phyloP scores from a whole-genome alignment of 2,329 filamentous ascomycete genomes.

The Daldinia sp. region DNA sequence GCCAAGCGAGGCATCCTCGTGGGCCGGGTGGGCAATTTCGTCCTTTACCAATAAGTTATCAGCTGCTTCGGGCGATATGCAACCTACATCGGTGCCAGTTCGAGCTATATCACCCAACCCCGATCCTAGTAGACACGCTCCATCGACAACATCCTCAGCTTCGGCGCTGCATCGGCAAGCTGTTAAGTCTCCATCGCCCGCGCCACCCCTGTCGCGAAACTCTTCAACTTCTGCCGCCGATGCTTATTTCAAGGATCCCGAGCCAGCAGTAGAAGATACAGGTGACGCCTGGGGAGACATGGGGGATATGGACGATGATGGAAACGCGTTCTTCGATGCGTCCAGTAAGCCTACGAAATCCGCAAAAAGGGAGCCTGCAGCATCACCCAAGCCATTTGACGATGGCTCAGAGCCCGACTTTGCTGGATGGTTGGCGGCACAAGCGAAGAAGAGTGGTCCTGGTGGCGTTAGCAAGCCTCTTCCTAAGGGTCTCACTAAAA shows the following conservation, averaged over 20 bases:
- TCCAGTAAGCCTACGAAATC: slow-evolving; percentile 39
- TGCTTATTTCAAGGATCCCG: slow-evolving; percentile 51
- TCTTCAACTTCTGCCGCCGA: slow-evolving; percentile 57
- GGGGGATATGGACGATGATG: slow-evolving; percentile 61
- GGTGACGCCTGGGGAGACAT: slow-evolving; percentile 81
- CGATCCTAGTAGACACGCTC: slow-evolving; percentile 48
- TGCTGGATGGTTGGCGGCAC: slow-evolving; percentile 90
- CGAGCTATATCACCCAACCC: slow-evolving; percentile 49
- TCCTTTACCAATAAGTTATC: slow-evolving; percentile 97
- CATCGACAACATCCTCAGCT: slow-evolving; percentile 58
- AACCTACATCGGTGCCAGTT: slow-evolving; percentile 53
- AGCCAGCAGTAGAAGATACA: slow-evolving; percentile 60
- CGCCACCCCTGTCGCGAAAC: slow-evolving; percentile 55
- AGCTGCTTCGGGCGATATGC: slow-evolving; percentile 84
- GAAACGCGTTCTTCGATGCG: slow-evolving; percentile 55
- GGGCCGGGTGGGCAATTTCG: slow-evolving; percentile 98
- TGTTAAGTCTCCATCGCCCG: slow-evolving; percentile 58
- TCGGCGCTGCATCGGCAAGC: slow-evolving; percentile 69
- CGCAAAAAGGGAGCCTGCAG: slow-evolving; percentile 47
- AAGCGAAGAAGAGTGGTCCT: slow-evolving; percentile 72
- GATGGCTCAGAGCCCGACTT: slow-evolving; percentile 94
- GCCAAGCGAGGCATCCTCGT: slow-evolving; percentile 64
- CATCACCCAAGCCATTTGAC: slow-evolving; percentile 66
- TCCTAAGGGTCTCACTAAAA: slow-evolving; percentile 83
- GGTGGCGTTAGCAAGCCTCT: slow-evolving; percentile 68